Evolutionary conservation across 805 yeast species (phyloP), one percentile per base, ranked within the genome.

Genomic region (Pichia scutulata): DNA sequence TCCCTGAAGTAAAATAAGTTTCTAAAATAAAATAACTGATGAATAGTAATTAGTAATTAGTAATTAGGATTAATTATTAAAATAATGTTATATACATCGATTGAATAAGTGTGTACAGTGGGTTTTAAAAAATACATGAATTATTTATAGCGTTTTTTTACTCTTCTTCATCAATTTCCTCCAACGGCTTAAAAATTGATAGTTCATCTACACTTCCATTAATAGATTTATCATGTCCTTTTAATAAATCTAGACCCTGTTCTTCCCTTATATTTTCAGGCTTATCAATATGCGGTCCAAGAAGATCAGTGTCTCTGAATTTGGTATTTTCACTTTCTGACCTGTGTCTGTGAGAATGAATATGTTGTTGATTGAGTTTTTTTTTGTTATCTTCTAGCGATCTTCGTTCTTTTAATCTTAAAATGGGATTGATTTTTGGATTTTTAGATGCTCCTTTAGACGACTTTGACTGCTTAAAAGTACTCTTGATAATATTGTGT

Each of bases 401-500:
- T 7, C 37, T 33, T 23, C 22, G 16, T 12, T 33, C 19, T 36
- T 28, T 50, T 36, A 49, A 40, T 40, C 30, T 50, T 25, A 50
- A 25, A 23, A 47, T 22, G n/a, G 53, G 50, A 24, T 50, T 50
- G 6, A 47, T 40, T n/a, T 43, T 18, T 8, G 50, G 50, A 43
- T 50, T 47, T 19, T 36, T 28, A 4, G 53, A 47, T 18, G 55
- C 44, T 9, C 52, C 49, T 16, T 41, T 42, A 39, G 50, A 40
- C 16, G 50, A 47, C 37, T 48, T 49, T 7, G 36, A 25, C 4
- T 22, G 18, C 28, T 43, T 74, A 51, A 92, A 68, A 66, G 87
- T 89, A 64, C 89, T 89, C 19, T 87, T 83, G 25, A 90, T 66
- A 44, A 92, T 77, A 52, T 85, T 82, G 3, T 95, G 96, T 0